These are phyloP conservation scores for Fraxinus velutina DNA, from an alignment of 305 asterid genomes.

Conservation along the genomic window DNA sequence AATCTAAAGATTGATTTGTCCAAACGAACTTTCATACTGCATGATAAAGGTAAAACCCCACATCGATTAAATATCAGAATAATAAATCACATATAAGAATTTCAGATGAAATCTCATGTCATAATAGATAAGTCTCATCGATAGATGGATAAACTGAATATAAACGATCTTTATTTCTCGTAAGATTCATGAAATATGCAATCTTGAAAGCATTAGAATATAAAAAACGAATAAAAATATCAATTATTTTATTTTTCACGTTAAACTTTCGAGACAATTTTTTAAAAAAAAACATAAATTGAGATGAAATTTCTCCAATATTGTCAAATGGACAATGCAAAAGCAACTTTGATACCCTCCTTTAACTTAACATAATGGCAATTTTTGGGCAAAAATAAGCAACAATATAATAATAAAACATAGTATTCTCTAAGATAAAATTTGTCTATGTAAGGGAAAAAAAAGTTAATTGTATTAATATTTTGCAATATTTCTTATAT, in stretches of 20 bases:
- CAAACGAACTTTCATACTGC: neutral
- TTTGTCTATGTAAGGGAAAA: neutral
- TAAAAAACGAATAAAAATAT: neutral
- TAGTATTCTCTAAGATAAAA: neutral
- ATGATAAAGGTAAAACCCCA: neutral
- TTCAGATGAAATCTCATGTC: no score
- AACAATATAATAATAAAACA: neutral
- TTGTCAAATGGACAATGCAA: neutral
- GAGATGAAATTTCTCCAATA: neutral
- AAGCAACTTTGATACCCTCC: constrained; percentile 23
- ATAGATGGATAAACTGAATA: neutral
- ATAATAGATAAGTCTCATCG: no score
- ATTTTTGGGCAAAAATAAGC: neutral
- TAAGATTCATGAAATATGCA: neutral
- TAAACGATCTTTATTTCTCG: neutral
- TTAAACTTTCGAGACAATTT: neutral
- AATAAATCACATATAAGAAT: no score
- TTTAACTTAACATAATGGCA: constrained; percentile 30
- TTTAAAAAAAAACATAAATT: neutral
- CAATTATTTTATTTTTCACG: neutral
- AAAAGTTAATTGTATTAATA: neutral
- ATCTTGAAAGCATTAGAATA: neutral
- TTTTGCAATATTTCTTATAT: neutral
- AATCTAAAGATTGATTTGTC: neutral
- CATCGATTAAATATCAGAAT: neutral